These are phyloP conservation scores for Diaporthe sp. DNA, from an alignment of 2,329 filamentous ascomycete genomes.

Conservation along the genomic window DNA sequence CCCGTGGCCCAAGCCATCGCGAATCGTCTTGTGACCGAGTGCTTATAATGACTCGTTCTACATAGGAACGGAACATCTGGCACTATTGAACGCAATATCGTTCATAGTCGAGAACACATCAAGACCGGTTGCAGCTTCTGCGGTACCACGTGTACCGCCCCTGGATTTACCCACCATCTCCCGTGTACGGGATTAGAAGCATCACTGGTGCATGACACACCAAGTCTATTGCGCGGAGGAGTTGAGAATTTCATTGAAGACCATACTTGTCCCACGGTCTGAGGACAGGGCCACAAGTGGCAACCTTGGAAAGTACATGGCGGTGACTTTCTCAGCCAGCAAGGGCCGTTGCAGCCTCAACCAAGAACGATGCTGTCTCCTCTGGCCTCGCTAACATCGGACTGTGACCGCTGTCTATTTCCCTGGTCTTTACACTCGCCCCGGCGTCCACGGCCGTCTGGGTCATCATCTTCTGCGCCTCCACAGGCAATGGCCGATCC, in stretches of 20 bases:
- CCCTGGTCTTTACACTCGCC: conserved; percentile 52
- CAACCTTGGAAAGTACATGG: background rate
- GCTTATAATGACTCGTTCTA: background rate
- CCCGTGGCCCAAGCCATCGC: background rate
- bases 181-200: background rate
- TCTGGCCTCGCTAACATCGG: conserved; percentile 62
- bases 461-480: conserved; percentile 55
- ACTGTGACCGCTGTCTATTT: conserved; percentile 62
- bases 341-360: conserved; percentile 53
- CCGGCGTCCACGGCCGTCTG: conserved; percentile 56
- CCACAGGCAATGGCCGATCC: conserved; percentile 55
- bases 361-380: conserved; percentile 55
- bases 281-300: background rate
- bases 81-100: background rate
- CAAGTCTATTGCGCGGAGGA: background rate
- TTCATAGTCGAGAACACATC: background rate
- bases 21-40: background rate
- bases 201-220: background rate
- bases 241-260: background rate
- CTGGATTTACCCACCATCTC: background rate
- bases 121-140: too few relatives aligned
- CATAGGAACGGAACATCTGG: background rate
- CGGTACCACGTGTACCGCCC: background rate
- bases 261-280: background rate
- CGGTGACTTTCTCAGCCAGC: background rate